Base-by-base conservation (phyloP, 345 rosid genomes). In the Alliaria petiolata region DNA sequence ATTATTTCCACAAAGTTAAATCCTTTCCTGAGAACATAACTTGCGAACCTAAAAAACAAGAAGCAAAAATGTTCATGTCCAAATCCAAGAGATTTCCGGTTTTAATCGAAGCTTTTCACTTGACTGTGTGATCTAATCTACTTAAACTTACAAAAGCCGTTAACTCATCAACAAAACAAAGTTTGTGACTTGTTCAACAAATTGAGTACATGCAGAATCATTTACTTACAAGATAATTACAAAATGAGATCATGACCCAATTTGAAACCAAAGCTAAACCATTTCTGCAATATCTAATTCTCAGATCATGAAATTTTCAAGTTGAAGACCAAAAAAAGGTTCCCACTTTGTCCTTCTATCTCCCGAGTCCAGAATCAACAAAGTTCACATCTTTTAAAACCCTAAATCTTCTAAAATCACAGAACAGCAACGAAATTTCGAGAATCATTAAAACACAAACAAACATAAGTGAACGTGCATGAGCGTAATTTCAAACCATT, bases 171-270 rank as follows among this genome's bases (percentile, higher is more conserved):
- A 5, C 64, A 54, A 34, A 26, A n/a, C n/a, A 22, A 22, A 28
- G 1, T 19, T 51, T 40, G n/a, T 31, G 25, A 2, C 9, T 11
- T 72, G 30, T 22, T 34, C 54, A 47, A 10, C 19, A 30, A 31
- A 57, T 8, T 20, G 31, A 58, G 47, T 34, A 53, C 78, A 68
- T 67, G 64, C 74, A 67, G 25, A 60, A 22, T 16, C 33, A 61
- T 28, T 6, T 16, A 34, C 51, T 72, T 56, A 28, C 35, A 56
- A 36, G 12, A 44, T 7, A 5, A 10, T 25, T 10, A 13, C 1
- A 62, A 52, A 16, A 3, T 42, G 42, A 43, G 14, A 43, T 68
- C 44, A 8, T 40, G 7, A 72, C n/a, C 16, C 59, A 65, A 46
- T 53, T 43, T 16, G 14, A 30, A 43, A 22, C 11, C 35, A 43